Percentiles rank a stretch among this genome's conserved stretches.
Evolutionary conservation across 495 filamentous ascomycete genomes (phyloP).

Genomic region (Delitschia confertaspora): DNA sequence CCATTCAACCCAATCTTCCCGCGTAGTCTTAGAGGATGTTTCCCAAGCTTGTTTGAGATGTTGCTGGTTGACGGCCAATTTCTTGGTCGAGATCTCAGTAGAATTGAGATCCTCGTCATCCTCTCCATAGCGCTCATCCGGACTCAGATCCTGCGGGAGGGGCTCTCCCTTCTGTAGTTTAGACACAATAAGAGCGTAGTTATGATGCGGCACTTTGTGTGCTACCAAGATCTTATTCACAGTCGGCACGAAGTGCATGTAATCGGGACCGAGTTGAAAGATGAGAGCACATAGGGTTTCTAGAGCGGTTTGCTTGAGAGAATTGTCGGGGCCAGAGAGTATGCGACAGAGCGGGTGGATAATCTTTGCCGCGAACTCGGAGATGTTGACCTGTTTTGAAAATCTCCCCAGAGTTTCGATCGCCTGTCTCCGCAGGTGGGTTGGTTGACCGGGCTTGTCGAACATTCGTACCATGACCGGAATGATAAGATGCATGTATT

Average conservation of each 20-base stretch:
- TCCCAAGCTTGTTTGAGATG: constrained; percentile 98
- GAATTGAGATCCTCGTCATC: constrained; percentile 66
- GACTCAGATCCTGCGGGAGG: constrained; percentile 86
- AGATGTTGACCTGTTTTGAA: constrained; percentile 94
- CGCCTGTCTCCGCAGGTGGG: constrained; percentile 68
- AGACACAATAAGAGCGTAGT: constrained; percentile 81
- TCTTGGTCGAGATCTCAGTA: constrained; percentile 81
- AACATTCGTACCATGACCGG: constrained; percentile 90
- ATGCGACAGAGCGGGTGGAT: constrained; percentile 82
- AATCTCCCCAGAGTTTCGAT: constrained; percentile 93
- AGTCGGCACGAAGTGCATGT: constrained; percentile 82
- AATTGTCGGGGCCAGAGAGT: constrained; percentile 59
- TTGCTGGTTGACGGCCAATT: constrained; percentile 90
- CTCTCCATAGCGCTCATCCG: constrained; percentile 73
- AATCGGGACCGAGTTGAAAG: constrained; percentile 91
- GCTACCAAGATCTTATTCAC: constrained; percentile 60
- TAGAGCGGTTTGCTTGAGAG: constrained; percentile 72
- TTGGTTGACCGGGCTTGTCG: constrained; percentile 70
- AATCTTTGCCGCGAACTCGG: constrained; percentile 90
- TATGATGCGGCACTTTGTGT: constrained; percentile 68
- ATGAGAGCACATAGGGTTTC: constrained; percentile 94
- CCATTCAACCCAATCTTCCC: constrained; percentile 99
- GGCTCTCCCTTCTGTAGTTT: constrained; percentile 92
- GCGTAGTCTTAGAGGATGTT: constrained; percentile 85
- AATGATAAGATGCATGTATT: constrained; percentile 99